phyloP scores from a whole-genome alignment of 139 green algal species.

The Zygnema cylindricum region DNA sequence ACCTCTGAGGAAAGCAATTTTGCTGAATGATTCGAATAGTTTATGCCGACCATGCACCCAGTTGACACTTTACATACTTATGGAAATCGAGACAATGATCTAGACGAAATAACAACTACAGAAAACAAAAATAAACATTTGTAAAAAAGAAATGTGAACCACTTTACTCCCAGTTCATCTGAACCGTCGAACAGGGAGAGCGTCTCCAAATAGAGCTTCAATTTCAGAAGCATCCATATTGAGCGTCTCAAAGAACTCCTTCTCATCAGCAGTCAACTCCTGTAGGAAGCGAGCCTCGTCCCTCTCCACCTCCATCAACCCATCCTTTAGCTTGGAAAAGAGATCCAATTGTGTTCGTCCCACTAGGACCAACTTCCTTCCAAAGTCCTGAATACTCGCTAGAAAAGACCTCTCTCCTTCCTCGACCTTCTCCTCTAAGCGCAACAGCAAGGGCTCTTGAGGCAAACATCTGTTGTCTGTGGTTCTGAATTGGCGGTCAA shows the following conservation, averaged over 20 bases:
- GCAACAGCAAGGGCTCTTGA: conserved; percentile 62
- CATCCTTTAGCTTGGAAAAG: conserved; percentile 30
- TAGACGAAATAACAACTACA: no score
- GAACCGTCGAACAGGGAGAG: background rate
- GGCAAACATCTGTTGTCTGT: conserved; percentile 86
- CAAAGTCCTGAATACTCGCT: conserved; percentile 17
- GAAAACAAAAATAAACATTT: no score
- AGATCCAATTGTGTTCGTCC: background rate
- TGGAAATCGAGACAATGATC: no score
- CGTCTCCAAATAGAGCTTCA: conserved; percentile 21
- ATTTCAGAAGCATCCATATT: background rate
- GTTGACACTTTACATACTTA: no score
- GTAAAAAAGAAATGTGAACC: no score
- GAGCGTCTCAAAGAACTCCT: conserved; percentile 35
- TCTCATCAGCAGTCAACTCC: conserved; percentile 41
- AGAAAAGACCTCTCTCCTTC: conserved; percentile 26
- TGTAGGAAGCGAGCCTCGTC: conserved; percentile 36
- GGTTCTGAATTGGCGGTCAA: conserved; percentile 69
- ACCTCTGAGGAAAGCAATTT: no score
- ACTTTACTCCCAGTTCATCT: no score
- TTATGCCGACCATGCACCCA: no score
- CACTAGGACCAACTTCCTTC: conserved; percentile 24
- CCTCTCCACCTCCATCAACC: conserved; percentile 25
- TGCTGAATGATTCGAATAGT: no score
- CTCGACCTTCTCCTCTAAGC: conserved; percentile 51